phyloP scores from a whole-genome alignment of 805 yeast species.

The Torulaspora delbrueckii region DNA sequence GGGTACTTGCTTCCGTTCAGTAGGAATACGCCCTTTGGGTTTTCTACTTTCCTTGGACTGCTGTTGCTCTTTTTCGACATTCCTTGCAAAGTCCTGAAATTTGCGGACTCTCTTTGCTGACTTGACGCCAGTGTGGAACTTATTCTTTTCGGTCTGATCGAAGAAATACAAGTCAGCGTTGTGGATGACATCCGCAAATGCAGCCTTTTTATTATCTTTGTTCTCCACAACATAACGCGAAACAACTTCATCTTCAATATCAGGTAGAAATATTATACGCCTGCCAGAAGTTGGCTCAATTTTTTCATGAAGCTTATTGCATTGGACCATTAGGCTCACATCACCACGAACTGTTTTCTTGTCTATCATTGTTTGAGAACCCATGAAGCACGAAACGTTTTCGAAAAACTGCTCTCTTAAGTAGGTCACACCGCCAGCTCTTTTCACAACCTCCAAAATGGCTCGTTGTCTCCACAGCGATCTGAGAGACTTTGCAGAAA shows the following conservation, averaged over 20 bases:
- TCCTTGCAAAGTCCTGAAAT: constrained; percentile 19
- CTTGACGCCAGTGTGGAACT: constrained; percentile 29
- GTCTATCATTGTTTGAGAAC: constrained; percentile 43
- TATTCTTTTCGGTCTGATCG: constrained; percentile 30
- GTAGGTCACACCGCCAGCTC: constrained; percentile 43
- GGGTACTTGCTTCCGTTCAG: not conserved
- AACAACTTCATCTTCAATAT: constrained; percentile 16
- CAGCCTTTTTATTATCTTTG: constrained; percentile 27
- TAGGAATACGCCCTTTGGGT: not conserved
- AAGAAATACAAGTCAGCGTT: constrained; percentile 34
- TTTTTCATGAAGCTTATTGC: constrained; percentile 19
- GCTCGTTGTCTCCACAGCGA: constrained; percentile 42
- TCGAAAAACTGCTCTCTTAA: constrained; percentile 41
- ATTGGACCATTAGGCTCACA: constrained; percentile 29
- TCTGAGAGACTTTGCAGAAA: constrained; percentile 41
- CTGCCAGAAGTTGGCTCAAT: constrained; percentile 20
- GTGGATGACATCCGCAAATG: constrained; percentile 26
- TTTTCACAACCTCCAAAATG: constrained; percentile 40
- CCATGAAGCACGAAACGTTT: constrained; percentile 39
- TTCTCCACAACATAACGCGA: constrained; percentile 21
- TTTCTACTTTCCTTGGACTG: not conserved
- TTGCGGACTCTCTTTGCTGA: constrained; percentile 32
- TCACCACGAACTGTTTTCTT: constrained; percentile 50
- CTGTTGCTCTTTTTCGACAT: not conserved
- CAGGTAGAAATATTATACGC: constrained; percentile 27